Conservation (phyloP, 345 rosid genomes). For the Ceriops tagal region DNA sequence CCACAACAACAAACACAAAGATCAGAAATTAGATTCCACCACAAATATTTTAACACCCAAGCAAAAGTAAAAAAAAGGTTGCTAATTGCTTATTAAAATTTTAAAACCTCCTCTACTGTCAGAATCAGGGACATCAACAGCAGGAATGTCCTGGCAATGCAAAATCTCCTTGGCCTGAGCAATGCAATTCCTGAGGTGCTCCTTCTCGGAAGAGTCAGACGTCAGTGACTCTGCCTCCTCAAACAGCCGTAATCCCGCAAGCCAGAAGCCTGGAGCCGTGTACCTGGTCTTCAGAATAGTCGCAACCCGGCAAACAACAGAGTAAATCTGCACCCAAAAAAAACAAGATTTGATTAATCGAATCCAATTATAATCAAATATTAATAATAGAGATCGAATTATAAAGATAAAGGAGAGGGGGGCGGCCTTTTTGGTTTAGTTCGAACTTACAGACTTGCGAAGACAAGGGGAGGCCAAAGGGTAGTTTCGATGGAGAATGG, state of each 20-base stretch:
- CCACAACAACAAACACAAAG: constrained; percentile 1
- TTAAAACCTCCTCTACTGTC: constrained; percentile 45
- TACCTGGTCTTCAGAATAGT: constrained; percentile 75
- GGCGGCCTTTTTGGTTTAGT: not conserved
- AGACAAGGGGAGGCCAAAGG: constrained; percentile 60
- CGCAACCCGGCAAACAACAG: constrained; percentile 74
- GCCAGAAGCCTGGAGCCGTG: constrained; percentile 89
- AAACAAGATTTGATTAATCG: not conserved
- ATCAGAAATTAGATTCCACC: not conserved
- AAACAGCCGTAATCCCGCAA: constrained; percentile 65
- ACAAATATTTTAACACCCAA: not conserved
- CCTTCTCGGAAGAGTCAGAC: constrained; percentile 58
- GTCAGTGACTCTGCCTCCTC: constrained; percentile 51
- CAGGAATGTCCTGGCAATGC: constrained; percentile 38
- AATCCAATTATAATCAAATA: not conserved
- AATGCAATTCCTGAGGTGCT: constrained; percentile 57
- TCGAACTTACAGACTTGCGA: constrained; percentile 45
- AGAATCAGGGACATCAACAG: constrained; percentile 23
- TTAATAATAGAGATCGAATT: not conserved
- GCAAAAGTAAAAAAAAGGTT: no score
- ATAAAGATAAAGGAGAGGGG: no score
- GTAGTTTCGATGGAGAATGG: constrained; percentile 47
- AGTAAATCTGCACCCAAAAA: constrained; percentile 44
- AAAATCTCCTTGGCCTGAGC: constrained; percentile 68
- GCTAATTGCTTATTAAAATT: not conserved